Evolutionary conservation across 2,329 filamentous ascomycete species (phyloP).

Genomic region (Xylaria sp.): DNA sequence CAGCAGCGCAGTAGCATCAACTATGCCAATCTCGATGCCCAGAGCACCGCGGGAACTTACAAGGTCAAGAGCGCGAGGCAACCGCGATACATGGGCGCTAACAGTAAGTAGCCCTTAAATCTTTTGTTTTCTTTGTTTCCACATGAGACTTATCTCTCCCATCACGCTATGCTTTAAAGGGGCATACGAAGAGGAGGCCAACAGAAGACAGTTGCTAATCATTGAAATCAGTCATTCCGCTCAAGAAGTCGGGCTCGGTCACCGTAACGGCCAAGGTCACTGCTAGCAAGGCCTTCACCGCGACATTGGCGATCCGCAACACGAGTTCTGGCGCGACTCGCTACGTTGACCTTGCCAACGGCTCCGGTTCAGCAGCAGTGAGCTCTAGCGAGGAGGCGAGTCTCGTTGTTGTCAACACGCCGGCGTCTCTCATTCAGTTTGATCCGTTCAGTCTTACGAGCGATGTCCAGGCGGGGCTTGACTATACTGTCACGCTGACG

Average conservation of each 20-base stretch:
- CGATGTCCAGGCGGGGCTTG: constrained; percentile 53
- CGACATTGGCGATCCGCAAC: constrained; percentile 54
- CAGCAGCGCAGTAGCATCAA: constrained; percentile 52
- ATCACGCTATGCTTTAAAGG: background rate
- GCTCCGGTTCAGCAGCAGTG: constrained; percentile 51
- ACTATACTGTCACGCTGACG: constrained; percentile 50
- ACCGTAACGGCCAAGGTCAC: constrained; percentile 53
- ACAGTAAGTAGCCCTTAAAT: constrained; percentile 45
- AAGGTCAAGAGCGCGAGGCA: constrained; percentile 56
- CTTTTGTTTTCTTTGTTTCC: background rate
- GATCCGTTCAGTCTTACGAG: constrained; percentile 55
- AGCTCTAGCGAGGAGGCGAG: constrained; percentile 56
- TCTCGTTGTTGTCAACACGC: constrained; percentile 62
- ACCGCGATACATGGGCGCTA: constrained; percentile 62
- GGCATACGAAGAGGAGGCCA: background rate
- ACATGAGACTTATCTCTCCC: background rate
- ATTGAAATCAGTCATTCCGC: constrained; percentile 24
- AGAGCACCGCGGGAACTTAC: constrained; percentile 52
- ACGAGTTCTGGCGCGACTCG: constrained; percentile 47
- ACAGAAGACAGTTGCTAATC: background rate
- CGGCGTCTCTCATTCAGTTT: constrained; percentile 56
- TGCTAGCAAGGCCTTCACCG: constrained; percentile 53
- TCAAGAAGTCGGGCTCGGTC: constrained; percentile 47
- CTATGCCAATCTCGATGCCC: constrained; percentile 56
- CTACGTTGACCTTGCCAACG: constrained; percentile 53